These are phyloP conservation scores for Diaporthe helianthi DNA, from an alignment of 2,329 filamentous ascomycete genomes.

Conservation along the genomic window DNA sequence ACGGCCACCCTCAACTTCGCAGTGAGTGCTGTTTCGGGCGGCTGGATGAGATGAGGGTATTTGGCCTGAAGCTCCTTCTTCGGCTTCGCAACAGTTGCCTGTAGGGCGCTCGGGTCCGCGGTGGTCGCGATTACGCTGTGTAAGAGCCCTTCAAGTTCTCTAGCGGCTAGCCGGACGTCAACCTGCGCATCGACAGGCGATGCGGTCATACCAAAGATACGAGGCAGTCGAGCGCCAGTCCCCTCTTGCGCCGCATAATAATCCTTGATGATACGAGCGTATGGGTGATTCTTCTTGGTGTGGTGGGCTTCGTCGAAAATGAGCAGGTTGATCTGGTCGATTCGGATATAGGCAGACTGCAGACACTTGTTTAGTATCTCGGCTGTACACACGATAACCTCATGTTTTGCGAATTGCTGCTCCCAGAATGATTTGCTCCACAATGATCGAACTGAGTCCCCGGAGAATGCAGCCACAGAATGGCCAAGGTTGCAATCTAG, in stretches of 20 bases:
- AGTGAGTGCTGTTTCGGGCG: conserved; percentile 71
- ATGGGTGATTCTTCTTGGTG: conserved; percentile 91
- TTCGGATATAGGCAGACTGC: conserved; percentile 78
- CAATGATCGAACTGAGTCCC: conserved; percentile 62
- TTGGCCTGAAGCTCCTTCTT: conserved; percentile 65
- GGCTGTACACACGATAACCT: conserved; percentile 91
- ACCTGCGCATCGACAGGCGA: conserved; percentile 88
- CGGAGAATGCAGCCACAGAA: conserved; percentile 76
- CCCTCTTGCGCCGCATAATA: conserved; percentile 66
- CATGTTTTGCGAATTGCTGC: conserved; percentile 65
- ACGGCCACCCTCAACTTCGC: conserved; percentile 57
- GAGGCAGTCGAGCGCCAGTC: conserved; percentile 58
- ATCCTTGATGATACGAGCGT: conserved; percentile 87
- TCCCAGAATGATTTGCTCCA: conserved; percentile 57
- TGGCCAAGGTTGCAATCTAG: conserved; percentile 82
- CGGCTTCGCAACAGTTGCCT: conserved; percentile 65
- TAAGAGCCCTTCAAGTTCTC: conserved; percentile 77
- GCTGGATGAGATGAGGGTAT: conserved; percentile 54
- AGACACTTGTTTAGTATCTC: conserved; percentile 84
- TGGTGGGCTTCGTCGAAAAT: conserved; percentile 98
- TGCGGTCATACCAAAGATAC: conserved; percentile 95
- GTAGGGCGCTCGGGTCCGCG: conserved; percentile 59
- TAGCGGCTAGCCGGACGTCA: conserved; percentile 73
- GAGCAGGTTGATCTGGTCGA: conserved; percentile 85
- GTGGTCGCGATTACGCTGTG: conserved; percentile 84